Percentiles rank a stretch among this genome's conserved stretches.
phyloP scores from a whole-genome alignment of 805 yeast species.

The Kuraishia ogatae region DNA sequence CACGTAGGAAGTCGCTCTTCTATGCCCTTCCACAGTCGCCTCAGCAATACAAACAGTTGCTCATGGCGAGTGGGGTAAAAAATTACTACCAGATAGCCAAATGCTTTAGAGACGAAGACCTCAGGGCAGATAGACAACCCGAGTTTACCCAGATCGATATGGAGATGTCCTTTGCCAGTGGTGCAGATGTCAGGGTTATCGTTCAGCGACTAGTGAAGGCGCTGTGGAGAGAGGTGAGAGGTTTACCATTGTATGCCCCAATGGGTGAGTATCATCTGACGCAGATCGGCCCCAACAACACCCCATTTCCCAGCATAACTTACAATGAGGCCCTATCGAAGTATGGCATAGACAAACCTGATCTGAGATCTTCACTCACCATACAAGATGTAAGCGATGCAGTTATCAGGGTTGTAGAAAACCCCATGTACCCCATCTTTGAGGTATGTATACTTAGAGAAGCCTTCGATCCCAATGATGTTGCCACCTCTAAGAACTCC shows the following conservation, averaged over 20 bases:
- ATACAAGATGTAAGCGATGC: conserved; percentile 37
- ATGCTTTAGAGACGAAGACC: conserved; percentile 94
- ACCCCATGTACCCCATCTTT: conserved; percentile 51
- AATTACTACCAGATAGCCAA: conserved; percentile 85
- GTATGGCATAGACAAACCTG: conserved; percentile 95
- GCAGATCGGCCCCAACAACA: conserved; percentile 15
- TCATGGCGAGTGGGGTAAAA: conserved; percentile 90
- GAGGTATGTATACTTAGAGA: conserved; percentile 63
- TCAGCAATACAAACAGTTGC: conserved; percentile 90
- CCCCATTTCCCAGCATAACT: conserved; percentile 40
- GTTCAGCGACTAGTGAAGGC: conserved; percentile 48
- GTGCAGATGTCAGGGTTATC: conserved; percentile 55
- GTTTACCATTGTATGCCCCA: conserved; percentile 28
- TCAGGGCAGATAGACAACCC: conserved; percentile 92
- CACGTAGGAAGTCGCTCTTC: conserved; percentile 50
- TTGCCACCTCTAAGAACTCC: conserved; percentile 18
- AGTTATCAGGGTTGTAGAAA: conserved; percentile 20
- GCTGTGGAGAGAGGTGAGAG: conserved; percentile 46
- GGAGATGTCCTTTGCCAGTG: conserved; percentile 80
- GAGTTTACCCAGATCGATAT: conserved; percentile 96
- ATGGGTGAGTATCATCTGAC: conserved; percentile 23
- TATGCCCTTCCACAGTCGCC: conserved; percentile 97
- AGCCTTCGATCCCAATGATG: conserved; percentile 27
- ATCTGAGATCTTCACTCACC: conserved; percentile 54
- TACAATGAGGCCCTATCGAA: conserved; percentile 62